Evolutionary conservation across 495 filamentous ascomycete genomes (phyloP), one percentile per base, ranked within the genome.

Genomic region (Thozetella sp.): DNA sequence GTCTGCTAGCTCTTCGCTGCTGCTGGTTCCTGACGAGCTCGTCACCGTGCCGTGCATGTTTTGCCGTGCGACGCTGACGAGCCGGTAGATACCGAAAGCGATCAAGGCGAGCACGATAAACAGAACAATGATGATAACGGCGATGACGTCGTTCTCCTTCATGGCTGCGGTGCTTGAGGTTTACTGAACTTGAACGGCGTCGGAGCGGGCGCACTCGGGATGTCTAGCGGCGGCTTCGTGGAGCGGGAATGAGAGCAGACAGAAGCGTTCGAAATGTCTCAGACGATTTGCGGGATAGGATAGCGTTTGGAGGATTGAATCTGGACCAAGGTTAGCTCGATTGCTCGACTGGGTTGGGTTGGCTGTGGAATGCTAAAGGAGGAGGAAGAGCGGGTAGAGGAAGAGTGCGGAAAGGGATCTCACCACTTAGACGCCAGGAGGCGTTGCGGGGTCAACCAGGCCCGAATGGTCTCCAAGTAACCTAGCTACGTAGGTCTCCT

Each of bases 121-220:
- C 60, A 93, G 83, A 43, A 92, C 64, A 74, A 93, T 91, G 74
- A 93, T 88, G 75, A 93, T 93, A 71, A 93, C 83, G 27, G 89
- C 90, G 73, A 93, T 90, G 69, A 87, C 83, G 76, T 90, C 83
- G 84, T 93, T 93, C 79, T 86, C 75, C 73, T 90, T 77, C 62
- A 87, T 81, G 77, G 78, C 88, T 54, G 55, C 58, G 52, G 65
- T 64, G 60, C 60, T 56, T 59, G 54, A 22, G 54, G 2, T 54
- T 52, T 20, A 22, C 22, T 19, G 13, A 12, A 50, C n/a, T 23
- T 25, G 3, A 43, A 37, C 43, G 22, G n/a, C 54, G 59, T 56
- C 45, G 55, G 26, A 23, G 50, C 17, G 51, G 62, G 56, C 17
- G 17, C 9, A 10, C 24, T 9, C 11, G 25, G 37, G 19, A 50